Evolutionary conservation across 805 yeast genomes (phyloP).

Genomic region (Ogataea zsoltii): DNA sequence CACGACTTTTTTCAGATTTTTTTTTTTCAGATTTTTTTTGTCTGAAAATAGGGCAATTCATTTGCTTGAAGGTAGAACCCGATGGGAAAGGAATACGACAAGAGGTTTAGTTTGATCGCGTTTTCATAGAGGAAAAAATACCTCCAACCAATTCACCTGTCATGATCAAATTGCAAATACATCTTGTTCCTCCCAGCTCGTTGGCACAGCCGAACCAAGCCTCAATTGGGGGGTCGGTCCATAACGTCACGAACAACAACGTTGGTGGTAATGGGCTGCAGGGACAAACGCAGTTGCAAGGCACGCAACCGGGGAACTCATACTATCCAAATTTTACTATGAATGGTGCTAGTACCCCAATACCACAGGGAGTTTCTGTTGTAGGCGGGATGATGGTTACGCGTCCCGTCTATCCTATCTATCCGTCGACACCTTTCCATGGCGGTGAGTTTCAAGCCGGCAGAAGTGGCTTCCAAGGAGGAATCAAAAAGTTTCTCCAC

Average conservation of each 20-base stretch:
- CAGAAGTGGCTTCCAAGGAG: constrained; percentile 1
- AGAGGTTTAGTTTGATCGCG: too few species aligned
- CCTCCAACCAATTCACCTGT: neutral
- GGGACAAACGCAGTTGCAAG: constrained; percentile 8
- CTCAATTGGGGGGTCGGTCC: neutral
- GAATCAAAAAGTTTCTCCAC: constrained; percentile 56
- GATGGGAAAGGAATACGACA: too few species aligned
- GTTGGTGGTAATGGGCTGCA: constrained; percentile 8
- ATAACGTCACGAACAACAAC: constrained; percentile 6
- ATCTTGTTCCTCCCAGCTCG: constrained; percentile 30
- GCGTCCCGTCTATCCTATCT: constrained; percentile 8
- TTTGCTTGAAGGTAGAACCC: neutral
- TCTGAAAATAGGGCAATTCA: neutral
- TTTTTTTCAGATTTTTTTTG: neutral
- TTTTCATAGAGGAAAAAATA: too few species aligned
- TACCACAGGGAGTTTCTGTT: constrained; percentile 14
- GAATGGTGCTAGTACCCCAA: constrained; percentile 32
- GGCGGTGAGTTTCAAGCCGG: neutral
- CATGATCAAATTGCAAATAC: constrained; percentile 32
- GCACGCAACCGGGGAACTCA: constrained; percentile 8
- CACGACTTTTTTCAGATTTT: constrained; percentile 6
- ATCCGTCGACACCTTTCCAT: constrained; percentile 19
- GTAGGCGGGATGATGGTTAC: constrained; percentile 4
- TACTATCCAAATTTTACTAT: constrained; percentile 18
- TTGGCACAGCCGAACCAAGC: constrained; percentile 4